Conservation (phyloP, 345 rosid species). For the Eucalyptus curtisii region DNA sequence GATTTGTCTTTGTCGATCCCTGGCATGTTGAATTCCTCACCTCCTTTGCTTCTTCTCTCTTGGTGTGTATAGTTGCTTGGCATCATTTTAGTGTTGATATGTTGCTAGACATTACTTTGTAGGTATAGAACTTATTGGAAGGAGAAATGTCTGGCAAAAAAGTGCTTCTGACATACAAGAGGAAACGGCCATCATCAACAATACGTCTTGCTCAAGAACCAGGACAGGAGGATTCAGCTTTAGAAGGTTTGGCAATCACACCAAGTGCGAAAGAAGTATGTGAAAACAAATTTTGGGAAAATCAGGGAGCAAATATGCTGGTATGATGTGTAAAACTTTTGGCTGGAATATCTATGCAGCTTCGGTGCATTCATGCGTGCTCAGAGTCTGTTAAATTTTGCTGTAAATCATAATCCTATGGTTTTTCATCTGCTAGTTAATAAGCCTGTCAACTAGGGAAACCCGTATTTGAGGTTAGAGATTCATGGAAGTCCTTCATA, state of each 20-base stretch:
- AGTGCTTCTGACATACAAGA: conserved; percentile 23
- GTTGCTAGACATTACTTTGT: background rate
- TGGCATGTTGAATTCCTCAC: background rate
- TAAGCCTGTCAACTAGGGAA: background rate
- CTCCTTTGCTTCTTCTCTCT: background rate
- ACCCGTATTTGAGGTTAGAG: background rate
- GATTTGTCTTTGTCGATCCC: background rate
- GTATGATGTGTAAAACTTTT: background rate
- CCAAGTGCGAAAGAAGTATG: background rate
- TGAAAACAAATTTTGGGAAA: background rate
- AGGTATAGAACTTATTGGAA: background rate
- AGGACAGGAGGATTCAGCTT: background rate
- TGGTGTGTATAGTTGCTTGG: background rate
- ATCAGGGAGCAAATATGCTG: background rate
- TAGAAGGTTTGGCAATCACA: background rate
- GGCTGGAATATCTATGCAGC: background rate
- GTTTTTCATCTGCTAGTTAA: background rate
- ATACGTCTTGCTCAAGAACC: background rate
- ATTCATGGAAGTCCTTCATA: background rate
- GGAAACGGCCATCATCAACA: conserved; percentile 11
- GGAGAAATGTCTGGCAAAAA: conserved; percentile 15
- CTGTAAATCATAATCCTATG: background rate
- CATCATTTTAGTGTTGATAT: background rate
- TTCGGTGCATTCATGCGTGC: background rate
- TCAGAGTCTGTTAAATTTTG: background rate